A percentile compares a stretch with the other conserved stretches of the same genome.
Conservation (phyloP, 176 grass and related monocot species). For the Oryza brachyantha region DNA sequence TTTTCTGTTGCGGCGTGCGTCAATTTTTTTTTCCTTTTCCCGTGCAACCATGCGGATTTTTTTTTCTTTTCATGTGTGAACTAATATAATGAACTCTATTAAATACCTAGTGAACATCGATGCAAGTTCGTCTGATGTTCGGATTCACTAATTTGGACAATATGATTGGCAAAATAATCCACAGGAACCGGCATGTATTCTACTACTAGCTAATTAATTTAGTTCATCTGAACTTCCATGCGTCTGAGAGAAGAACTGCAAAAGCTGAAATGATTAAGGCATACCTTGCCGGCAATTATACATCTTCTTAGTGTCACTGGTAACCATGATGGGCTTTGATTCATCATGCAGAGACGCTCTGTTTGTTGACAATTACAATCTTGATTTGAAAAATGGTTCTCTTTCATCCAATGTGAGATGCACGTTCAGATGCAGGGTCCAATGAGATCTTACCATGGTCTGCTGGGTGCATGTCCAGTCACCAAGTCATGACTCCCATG, state of each 20-base stretch:
- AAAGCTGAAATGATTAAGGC: background rate
- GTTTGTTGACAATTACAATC: constrained; percentile 13
- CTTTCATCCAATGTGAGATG: constrained; percentile 22
- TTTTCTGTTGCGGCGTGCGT: too few species aligned
- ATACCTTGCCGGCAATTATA: background rate
- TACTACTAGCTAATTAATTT: background rate
- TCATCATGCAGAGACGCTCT: background rate
- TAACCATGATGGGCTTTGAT: background rate
- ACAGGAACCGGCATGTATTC: background rate
- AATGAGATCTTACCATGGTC: constrained; percentile 1
- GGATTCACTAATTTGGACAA: too few species aligned
- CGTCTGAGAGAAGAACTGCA: background rate
- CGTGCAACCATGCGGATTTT: too few species aligned
- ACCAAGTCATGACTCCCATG: background rate
- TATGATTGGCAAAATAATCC: background rate
- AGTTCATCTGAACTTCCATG: background rate
- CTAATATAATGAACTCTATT: too few species aligned
- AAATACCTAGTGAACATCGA: too few species aligned
- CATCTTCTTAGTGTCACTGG: constrained; percentile 8
- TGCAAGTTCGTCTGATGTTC: too few species aligned
- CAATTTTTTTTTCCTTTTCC: too few species aligned
- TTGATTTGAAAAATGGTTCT: background rate
- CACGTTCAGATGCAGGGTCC: constrained; percentile 23
- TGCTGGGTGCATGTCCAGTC: constrained; percentile 22
- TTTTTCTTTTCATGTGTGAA: too few species aligned